phyloP scores from a whole-genome alignment of 768 basidiomycete species.

The Suillus brevipes region DNA sequence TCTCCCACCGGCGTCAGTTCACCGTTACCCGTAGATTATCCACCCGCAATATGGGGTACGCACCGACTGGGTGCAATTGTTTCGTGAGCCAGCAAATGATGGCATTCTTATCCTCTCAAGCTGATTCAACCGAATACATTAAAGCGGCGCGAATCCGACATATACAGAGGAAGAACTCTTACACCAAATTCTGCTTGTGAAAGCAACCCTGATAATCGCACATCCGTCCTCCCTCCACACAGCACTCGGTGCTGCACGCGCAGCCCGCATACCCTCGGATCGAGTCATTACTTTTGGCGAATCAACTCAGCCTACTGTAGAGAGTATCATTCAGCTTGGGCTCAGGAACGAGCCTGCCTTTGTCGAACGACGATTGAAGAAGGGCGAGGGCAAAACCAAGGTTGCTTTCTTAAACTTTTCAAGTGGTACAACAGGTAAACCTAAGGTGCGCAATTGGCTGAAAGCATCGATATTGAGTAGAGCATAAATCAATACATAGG shows the following conservation, averaged over 20 bases:
- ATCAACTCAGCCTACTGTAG: constrained; percentile 33
- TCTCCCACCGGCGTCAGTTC: constrained; percentile 5
- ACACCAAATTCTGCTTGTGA: constrained; percentile 32
- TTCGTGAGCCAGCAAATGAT: constrained; percentile 41
- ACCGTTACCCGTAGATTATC: constrained; percentile 45
- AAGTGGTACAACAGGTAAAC: constrained; percentile 70
- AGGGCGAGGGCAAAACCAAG: constrained; percentile 60
- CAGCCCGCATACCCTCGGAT: constrained; percentile 28
- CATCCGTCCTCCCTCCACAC: constrained; percentile 29
- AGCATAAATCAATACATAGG: constrained; percentile 37
- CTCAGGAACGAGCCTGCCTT: constrained; percentile 38
- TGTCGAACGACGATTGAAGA: constrained; percentile 45
- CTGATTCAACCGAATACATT: background rate
- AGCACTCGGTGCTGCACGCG: constrained; percentile 32
- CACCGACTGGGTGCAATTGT: constrained; percentile 61
- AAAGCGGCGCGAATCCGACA: constrained; percentile 36
- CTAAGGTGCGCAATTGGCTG: constrained; percentile 19
- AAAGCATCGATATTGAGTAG: background rate
- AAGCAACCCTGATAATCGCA: constrained; percentile 32
- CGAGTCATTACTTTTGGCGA: constrained; percentile 31
- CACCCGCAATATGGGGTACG: constrained; percentile 55
- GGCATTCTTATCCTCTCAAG: background rate
- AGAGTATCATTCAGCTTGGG: constrained; percentile 50
- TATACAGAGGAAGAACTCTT: constrained; percentile 35
- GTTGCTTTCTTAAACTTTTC: constrained; percentile 75